Evolutionary conservation across 2,329 filamentous ascomycete species (phyloP), one percentile per base, ranked within the genome.

Genomic region (Harringtonia lauricola): DNA sequence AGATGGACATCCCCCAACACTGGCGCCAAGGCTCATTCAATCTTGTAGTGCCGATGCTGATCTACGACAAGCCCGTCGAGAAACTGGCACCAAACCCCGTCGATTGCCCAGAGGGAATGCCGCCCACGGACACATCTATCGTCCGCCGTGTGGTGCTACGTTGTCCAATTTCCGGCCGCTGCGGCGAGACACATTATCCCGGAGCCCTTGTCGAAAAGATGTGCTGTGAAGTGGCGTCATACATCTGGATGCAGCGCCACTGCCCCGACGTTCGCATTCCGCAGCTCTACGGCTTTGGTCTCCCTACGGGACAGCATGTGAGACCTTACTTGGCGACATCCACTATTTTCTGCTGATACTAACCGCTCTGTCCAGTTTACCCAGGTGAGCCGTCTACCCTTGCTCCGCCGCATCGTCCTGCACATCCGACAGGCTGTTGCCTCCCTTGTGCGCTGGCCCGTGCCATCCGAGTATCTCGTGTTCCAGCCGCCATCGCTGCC

Each of bases 181-280:
- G 62, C 10, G 63, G 59, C n/a, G 61, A 66, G 43, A 41, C 43
- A 10, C 45, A 36, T n/a, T 48, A 54, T 44, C 59, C 61, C 12
- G 63, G 60, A 8, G 63, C 61, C 39, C 55, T 55, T 9, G 58
- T 66, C 31, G 63, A 66, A 49, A 65, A 66, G 51, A 12, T 64
- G 8, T 48, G 57, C 35, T 53, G 54, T 46, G 62, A 66, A 51
- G 62, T 55, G 26, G 62, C 58, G 2, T 61, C 59, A 8, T 65
- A 61, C 46, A 53, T 59, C 12, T 66, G 60, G 61, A 55, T 66
- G 15, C 53, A 58, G 39, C 51, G 61, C 13, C 45, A 62, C 31
- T 65, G 59, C 47, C 58, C 59, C 10, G 43, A 53, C 38, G 48
- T 67, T 28, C 59, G 61, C 14, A 61, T 63, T 22, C 60, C 60